Base-by-base conservation (phyloP, 345 rosid species). In the Moricandia moricandioides region DNA sequence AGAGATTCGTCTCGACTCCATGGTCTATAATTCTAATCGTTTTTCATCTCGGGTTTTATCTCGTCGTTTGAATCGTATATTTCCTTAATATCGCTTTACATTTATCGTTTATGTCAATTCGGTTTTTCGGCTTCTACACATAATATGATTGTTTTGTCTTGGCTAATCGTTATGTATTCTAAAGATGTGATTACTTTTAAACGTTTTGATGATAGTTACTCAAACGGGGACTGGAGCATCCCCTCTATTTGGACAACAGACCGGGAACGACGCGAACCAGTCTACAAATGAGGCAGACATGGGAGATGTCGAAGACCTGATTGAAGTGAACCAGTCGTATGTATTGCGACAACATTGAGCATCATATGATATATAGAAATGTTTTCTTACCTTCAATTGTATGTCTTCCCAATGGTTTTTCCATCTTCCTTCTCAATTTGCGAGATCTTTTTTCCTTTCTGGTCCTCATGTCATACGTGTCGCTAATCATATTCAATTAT, bases 301-400 rank as follows among this genome's bases (percentile, higher is more conserved):
- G 55, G 73, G 6, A 47, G 62, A 67, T 0, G 59, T 67, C 51
- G 54, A 67, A 29, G 39, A 74, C 5, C 8, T 59, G 52, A 74
- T 58, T 18, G 67, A 52, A 43, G 29, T 6, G 8, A 66, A 74
- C 62, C 17, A 67, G 1, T 67, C 67, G 0, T 58, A 67, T n/a
- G 54, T 74, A 49, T 4, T 29, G 7, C 30, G 21, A 21, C 6
- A 21, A 8, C 29, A 54, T 18, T 54, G 59, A 55, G 4, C 59
- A 18, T 54, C 57, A 18, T 52, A 17, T 52, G 12, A 17, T 16
- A 17, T 51, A 21, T 21, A 21, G 1, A 21, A 21, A 52, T 18
- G 12, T 52, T 13, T 18, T 60, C 24, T 45, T 8, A 45, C 14
- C 57, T 8, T 61, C 37, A 33, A 12, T 30, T 71, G 27, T 60